Conservation (phyloP, 1,139 yeast species). For the Kodamaea derodonti region DNA sequence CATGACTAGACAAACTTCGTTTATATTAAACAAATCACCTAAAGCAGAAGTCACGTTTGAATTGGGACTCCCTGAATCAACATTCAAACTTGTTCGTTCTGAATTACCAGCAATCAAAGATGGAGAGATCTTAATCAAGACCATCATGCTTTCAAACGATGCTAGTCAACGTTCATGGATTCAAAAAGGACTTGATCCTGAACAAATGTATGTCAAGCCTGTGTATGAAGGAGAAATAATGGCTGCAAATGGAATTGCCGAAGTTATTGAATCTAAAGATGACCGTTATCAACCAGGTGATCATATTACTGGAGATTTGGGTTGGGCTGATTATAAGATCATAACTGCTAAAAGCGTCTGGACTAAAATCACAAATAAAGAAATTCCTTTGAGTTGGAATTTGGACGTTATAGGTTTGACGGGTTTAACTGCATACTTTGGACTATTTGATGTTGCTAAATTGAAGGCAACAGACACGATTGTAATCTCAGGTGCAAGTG, state of each 20-base stretch:
- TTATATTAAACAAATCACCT: constrained; percentile 18
- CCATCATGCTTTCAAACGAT: constrained; percentile 55
- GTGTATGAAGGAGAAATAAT: constrained; percentile 45
- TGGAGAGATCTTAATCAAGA: constrained; percentile 46
- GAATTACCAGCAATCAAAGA: constrained; percentile 28
- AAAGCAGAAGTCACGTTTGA: constrained; percentile 19
- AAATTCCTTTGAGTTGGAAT: constrained; percentile 26
- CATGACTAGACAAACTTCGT: constrained; percentile 1
- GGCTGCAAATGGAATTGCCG: constrained; percentile 40
- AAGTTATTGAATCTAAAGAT: constrained; percentile 11
- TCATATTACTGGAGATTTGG: constrained; percentile 9
- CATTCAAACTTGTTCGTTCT: constrained; percentile 28
- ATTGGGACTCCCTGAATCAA: constrained; percentile 24
- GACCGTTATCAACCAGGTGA: constrained; percentile 9
- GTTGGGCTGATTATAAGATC: constrained; percentile 14
- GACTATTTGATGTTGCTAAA: constrained; percentile 22
- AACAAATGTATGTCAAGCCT: constrained; percentile 46
- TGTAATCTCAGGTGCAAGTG: constrained; percentile 30
- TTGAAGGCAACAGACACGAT: constrained; percentile 23
- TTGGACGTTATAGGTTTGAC: constrained; percentile 40
- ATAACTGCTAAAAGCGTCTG: constrained; percentile 6
- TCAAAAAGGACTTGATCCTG: constrained; percentile 34
- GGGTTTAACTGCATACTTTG: constrained; percentile 30
- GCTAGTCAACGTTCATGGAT: constrained; percentile 69
- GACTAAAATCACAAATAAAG: constrained; percentile 9